Evolutionary conservation across 176 grass and related monocot species (phyloP).

Genomic region (Musa troglodytarum): DNA sequence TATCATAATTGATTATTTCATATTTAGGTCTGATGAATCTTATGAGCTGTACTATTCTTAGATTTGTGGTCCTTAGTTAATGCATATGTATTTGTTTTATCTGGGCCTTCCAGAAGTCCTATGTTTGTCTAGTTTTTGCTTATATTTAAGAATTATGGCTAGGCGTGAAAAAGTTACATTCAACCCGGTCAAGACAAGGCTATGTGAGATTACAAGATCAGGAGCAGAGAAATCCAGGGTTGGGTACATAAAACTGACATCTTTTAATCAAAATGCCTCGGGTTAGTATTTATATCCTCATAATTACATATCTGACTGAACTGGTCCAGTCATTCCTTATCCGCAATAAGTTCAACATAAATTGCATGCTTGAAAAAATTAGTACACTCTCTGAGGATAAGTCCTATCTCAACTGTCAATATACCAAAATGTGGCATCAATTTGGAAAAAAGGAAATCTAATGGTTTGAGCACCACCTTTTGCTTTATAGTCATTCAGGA

Average conservation of each 20-base stretch:
- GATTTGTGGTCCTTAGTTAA: constrained; percentile 5
- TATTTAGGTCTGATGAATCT: not conserved
- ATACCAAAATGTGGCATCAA: too few relatives aligned
- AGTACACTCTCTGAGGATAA: too few relatives aligned
- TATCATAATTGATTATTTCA: constrained; percentile 6
- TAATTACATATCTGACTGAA: not conserved
- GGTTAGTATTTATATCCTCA: constrained; percentile 30
- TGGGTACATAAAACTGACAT: constrained; percentile 97
- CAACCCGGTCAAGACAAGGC: constrained; percentile 74
- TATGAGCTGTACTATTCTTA: not conserved
- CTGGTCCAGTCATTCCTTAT: not conserved
- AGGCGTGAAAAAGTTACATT: constrained; percentile 76
- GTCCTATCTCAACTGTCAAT: too few relatives aligned
- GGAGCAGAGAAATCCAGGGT: constrained; percentile 57
- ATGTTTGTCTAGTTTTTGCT: not conserved
- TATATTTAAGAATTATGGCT: constrained; percentile 9
- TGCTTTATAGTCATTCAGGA: too few relatives aligned
- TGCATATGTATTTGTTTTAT: constrained; percentile 11
- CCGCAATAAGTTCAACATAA: not conserved
- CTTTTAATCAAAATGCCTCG: constrained; percentile 96
- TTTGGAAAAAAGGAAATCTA: too few relatives aligned
- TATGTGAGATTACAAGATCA: constrained; percentile 77
- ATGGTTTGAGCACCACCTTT: too few relatives aligned
- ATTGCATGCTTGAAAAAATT: not conserved
- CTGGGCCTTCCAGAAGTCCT: not conserved